Conservation (phyloP, 2,329 filamentous ascomycete genomes). For the Cucurbitaria berberidis region DNA sequence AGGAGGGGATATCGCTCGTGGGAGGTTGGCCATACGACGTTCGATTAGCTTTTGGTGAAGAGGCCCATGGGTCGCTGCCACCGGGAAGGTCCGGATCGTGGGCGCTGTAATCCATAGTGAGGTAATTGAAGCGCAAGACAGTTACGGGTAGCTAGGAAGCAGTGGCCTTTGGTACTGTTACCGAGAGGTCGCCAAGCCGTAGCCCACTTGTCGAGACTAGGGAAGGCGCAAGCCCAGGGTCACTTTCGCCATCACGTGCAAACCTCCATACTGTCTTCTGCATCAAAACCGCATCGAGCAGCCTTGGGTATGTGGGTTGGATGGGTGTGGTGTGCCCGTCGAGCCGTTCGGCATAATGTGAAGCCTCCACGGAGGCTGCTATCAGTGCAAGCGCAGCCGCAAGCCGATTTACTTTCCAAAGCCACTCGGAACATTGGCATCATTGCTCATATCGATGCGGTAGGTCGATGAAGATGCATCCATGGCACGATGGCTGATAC, state of each 20-base stretch:
- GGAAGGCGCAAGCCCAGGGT: constrained; percentile 33
- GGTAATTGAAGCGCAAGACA: constrained; percentile 30
- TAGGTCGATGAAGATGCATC: constrained; percentile 45
- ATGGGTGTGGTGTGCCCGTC: constrained; percentile 45
- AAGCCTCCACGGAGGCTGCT: constrained; percentile 37
- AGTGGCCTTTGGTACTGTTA: constrained; percentile 27
- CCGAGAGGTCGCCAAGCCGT: constrained; percentile 19
- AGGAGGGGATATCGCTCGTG: constrained; percentile 48
- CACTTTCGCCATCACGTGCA: constrained; percentile 37
- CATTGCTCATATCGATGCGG: constrained; percentile 96
- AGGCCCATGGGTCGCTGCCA: constrained; percentile 68
- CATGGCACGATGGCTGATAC: constrained; percentile 10
- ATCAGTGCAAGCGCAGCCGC: constrained; percentile 29
- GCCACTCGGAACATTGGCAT: constrained; percentile 97
- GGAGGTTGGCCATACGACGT: constrained; percentile 56
- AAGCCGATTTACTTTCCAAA: constrained; percentile 56
- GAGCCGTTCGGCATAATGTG: constrained; percentile 42
- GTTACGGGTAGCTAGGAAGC: constrained; percentile 25
- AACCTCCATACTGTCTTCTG: constrained; percentile 6
- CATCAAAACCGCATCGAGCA: constrained; percentile 12
- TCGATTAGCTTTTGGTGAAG: constrained; percentile 61
- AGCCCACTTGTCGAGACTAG: constrained; percentile 30
- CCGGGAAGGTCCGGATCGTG: constrained; percentile 64
- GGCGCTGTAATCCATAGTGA: constrained; percentile 69
- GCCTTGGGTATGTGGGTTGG: constrained; percentile 41